These are phyloP conservation scores for Zostera marina DNA, from an alignment of 116 monocot genomes.

Conservation along the genomic window DNA sequence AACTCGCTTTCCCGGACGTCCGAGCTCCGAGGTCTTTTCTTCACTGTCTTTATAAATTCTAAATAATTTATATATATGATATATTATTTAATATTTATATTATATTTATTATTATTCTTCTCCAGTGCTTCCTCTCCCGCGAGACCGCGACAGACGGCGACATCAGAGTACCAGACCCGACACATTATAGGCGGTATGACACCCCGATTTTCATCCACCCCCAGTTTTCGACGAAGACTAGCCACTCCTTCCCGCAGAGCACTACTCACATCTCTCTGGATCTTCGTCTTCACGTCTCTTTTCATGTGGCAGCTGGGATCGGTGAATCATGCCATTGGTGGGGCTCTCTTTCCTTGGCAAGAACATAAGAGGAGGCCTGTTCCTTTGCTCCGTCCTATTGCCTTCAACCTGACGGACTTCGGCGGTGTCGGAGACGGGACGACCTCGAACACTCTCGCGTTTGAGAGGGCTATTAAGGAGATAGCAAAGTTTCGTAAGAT, in stretches of 20 bases:
- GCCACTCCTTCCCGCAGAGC: slow-evolving; percentile 14
- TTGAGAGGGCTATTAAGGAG: slow-evolving; percentile 46
- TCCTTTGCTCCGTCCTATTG: slow-evolving; percentile 21
- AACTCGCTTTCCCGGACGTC: too few relatives aligned
- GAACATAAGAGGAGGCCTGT: slow-evolving; percentile 6
- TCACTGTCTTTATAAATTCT: too few relatives aligned
- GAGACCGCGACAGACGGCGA: too few relatives aligned
- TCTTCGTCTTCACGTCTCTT: slow-evolving; percentile 27
- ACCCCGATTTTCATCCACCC: background rate
- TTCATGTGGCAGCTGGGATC: slow-evolving; percentile 40
- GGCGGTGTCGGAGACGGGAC: slow-evolving; percentile 71
- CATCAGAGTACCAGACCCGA: too few relatives aligned
- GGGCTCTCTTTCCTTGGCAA: slow-evolving; percentile 4
- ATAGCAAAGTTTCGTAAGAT: slow-evolving; percentile 21
- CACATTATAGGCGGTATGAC: too few relatives aligned
- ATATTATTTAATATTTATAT: too few relatives aligned
- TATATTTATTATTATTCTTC: too few relatives aligned
- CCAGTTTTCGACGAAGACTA: slow-evolving; percentile 10
- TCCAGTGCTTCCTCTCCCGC: too few relatives aligned
- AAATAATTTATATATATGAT: too few relatives aligned
- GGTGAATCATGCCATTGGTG: slow-evolving; percentile 3
- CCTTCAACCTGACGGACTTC: slow-evolving; percentile 63
- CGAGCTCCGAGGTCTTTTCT: too few relatives aligned
- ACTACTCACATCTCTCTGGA: slow-evolving; percentile 33
- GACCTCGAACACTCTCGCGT: slow-evolving; percentile 55